Evolutionary conservation across 164 flowering plant genomes (phyloP), one percentile per base, ranked within the genome.

Genomic region (Aristolochia californica): DNA sequence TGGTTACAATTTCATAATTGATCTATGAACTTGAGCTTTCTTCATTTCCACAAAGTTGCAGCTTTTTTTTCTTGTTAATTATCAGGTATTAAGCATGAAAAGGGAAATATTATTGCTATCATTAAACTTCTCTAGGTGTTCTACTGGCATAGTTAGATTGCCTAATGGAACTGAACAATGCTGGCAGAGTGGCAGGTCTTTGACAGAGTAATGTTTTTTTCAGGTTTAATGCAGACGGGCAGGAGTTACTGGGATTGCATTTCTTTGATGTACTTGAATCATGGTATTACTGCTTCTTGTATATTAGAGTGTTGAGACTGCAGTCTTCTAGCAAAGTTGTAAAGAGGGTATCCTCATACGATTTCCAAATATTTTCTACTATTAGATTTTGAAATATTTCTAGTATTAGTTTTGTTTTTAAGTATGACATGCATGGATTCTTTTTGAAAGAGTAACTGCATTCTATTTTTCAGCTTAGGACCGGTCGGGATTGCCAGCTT

Each of bases 181-280:
- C 2, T 45, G 48, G 11, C 48, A 45, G 11, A 11, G 3, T 45
- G 48, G 11, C 48, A 45, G 11, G 22, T 43, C 22, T 23, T 34
- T 45, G 26, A 23, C 30, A 22, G 43, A 48, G 59, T 56, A 0
- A 53, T 62, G 26, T 62, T 12, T 4, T n/a, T 50, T 64, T 17
- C 72, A 69, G 72, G 73, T 70, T 70, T 70, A 69, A 70, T 65
- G 66, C 73, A 57, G 73, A 54, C 16, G 73, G 73, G 22, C 48
- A 56, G 58, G 73, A 70, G 58, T 48, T 70, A 48, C 63, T 70
- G 44, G 73, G 73, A 55, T 4, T 70, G 43, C 73, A 57, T 48
- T 65, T 70, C 69, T 70, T 70, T 62, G 66, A 70, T 45, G 44
- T 70, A 48, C 45, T 70, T 43, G 69, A 70, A 43, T 57, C 69